Evolutionary conservation across 1,284 basidiomycete species (phyloP), one percentile per base, ranked within the genome.

Genomic region (Malassezia obtusa): DNA sequence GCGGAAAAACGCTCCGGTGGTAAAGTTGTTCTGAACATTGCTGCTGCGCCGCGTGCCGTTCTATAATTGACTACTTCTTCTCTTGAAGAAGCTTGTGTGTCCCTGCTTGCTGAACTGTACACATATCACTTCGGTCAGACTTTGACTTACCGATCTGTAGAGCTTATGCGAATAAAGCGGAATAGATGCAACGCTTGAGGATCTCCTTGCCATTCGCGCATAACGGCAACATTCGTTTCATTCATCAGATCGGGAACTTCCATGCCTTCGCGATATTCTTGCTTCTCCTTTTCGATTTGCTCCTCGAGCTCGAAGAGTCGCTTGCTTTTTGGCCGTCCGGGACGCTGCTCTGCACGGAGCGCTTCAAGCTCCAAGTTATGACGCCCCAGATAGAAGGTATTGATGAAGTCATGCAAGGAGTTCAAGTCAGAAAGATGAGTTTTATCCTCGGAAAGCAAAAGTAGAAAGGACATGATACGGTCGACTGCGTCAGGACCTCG

Each of bases 181-280:
- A 70, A 73, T 32, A 63, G 50, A 14, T 61, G 62, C 15, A 71
- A 41, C 15, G 62, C 63, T 49, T 72, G 68, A 10, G 61, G 60
- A 46, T 72, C 68, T 6, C 71, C 71, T 25, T 69, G 50, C 71
- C 71, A 73, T 15, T 65, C 59, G 6, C 71, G 53, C 2, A 73
- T 56, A 4, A 71, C 50, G 19, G 49, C 49, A 33, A 73, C 71
- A 35, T 73, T 73, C 45, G 49, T 62, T 3, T 44, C 38, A 40
- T 58, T 63, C 45, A 57, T 59, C 15, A 73, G 57, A 31, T 73
- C 71, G 0, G 71, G 71, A 0, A 72, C 49, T 33, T 67, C 66
- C 26, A 73, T 63, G 15, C 68, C 67, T 19, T 67, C 59, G 22
- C 46, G 43, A 51, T 73, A 73, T 30, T 72, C 68, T 22, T 56